phyloP scores from a whole-genome alignment of 1,284 basidiomycete species.

The Veloporphyrellus conicus region DNA sequence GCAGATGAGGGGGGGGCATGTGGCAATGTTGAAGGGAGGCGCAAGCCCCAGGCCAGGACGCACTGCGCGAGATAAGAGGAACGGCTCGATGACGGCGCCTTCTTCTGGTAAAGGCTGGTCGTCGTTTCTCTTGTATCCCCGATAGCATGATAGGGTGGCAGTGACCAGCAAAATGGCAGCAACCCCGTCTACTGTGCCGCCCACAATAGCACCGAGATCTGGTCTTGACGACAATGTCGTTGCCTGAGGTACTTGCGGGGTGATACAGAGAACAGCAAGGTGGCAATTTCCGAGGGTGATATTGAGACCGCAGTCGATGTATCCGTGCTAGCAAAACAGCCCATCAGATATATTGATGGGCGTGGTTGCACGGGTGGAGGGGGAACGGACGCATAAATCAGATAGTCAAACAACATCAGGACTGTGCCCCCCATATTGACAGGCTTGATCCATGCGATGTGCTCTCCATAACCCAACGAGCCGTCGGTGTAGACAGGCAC shows the following conservation, averaged over 20 bases:
- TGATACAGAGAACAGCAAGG: neutral
- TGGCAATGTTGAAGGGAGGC: too few species aligned
- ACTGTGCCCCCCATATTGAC: neutral
- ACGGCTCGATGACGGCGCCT: neutral
- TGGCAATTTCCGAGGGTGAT: neutral
- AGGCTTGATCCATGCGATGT: slow-evolving; percentile 12
- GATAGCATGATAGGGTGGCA: slow-evolving; percentile 1
- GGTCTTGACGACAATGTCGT: neutral
- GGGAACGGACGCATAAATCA: slow-evolving; percentile 8
- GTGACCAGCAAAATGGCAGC: neutral
- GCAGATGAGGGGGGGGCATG: too few species aligned
- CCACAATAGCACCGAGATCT: slow-evolving; percentile 3
- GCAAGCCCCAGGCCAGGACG: too few species aligned
- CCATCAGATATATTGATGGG: neutral
- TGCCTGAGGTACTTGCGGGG: neutral
- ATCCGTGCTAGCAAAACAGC: neutral
- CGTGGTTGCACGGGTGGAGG: accelerated
- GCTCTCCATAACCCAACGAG: slow-evolving; percentile 3
- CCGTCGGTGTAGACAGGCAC: slow-evolving; percentile 15
- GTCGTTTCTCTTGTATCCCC: neutral
- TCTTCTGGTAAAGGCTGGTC: too few species aligned
- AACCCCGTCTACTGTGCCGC: slow-evolving; percentile 9
- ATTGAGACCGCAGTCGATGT: neutral
- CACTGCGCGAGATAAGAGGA: neutral
- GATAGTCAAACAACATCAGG: slow-evolving; percentile 18